phyloP scores from a whole-genome alignment of 2,329 filamentous ascomycete genomes.

The Botryotinia narcissicola region DNA sequence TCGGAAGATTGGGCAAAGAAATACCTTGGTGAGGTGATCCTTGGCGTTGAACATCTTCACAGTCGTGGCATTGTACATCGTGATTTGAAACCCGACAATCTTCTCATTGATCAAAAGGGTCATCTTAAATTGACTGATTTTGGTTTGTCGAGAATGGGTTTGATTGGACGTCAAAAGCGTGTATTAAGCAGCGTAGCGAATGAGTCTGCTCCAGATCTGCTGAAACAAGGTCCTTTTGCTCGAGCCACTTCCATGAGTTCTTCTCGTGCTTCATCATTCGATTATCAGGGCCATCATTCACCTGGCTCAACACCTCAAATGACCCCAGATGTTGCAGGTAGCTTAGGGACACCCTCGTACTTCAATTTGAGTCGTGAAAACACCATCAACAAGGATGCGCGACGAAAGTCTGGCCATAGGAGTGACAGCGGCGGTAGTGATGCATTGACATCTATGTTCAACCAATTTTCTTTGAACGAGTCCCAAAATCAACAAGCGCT shows the following conservation, averaged over 20 bases:
- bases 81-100: slow-evolving; percentile 94
- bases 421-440: slow-evolving; percentile 95
- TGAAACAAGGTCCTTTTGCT: slow-evolving; percentile 89
- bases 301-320: slow-evolving; percentile 83
- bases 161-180: slow-evolving; percentile 94
- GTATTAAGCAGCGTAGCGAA: slow-evolving; percentile 73
- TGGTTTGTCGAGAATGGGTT: slow-evolving; percentile 92
- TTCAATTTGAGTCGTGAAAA: slow-evolving; percentile 71
- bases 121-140: slow-evolving; percentile 98
- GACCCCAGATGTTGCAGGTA: slow-evolving; percentile 68
- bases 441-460: slow-evolving; percentile 76
- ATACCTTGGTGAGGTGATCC: slow-evolving; percentile 90
- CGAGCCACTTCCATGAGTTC: slow-evolving; percentile 82
- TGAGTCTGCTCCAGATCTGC: slow-evolving; percentile 85
- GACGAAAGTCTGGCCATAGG: slow-evolving; percentile 68
- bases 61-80: slow-evolving; percentile 93
- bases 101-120: slow-evolving; percentile 94
- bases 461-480: slow-evolving; percentile 72
- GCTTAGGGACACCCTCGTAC: slow-evolving; percentile 84
- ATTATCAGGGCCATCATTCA: slow-evolving; percentile 76
- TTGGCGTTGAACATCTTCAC: slow-evolving; percentile 96
- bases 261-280: slow-evolving; percentile 89
- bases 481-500: slow-evolving; percentile 40
- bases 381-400: slow-evolving; percentile 58
- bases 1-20: slow-evolving; percentile 98